Conservation (phyloP, 129 eudicot genomes). For the Smallanthus sonchifolius region DNA sequence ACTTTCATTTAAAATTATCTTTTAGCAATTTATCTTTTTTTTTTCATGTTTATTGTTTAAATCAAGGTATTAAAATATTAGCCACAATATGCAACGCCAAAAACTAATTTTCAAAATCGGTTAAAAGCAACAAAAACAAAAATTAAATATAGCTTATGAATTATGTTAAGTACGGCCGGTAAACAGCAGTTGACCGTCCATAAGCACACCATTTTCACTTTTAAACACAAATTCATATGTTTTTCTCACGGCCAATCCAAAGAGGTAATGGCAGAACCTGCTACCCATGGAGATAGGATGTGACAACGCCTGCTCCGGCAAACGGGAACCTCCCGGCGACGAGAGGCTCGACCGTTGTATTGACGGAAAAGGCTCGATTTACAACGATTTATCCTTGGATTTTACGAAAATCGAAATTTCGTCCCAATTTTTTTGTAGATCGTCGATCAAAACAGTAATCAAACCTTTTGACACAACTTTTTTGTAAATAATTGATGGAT, state of each 20-base stretch:
- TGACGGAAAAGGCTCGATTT: not conserved
- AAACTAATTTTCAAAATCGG: not conserved
- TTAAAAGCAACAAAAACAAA: conserved; percentile 1
- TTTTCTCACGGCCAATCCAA: conserved; percentile 33
- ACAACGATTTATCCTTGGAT: not conserved
- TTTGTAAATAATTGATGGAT: too few relatives aligned
- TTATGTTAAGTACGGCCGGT: conserved; percentile 20
- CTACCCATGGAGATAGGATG: conserved; percentile 31
- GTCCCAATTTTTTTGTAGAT: not conserved
- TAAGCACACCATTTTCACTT: conserved; percentile 15
- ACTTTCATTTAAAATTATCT: too few relatives aligned
- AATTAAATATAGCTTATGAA: conserved; percentile 22
- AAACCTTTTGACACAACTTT: too few relatives aligned
- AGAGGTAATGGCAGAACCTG: conserved; percentile 29
- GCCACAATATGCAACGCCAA: conserved; percentile 8
- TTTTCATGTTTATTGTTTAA: too few relatives aligned
- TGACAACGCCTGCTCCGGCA: conserved; percentile 16
- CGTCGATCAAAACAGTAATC: not conserved
- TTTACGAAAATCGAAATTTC: not conserved
- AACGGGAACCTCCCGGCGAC: not conserved
- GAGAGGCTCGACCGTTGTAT: conserved; percentile 2
- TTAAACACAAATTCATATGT: not conserved
- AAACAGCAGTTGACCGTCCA: conserved; percentile 34
- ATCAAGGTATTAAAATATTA: not conserved
- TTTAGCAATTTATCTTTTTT: too few relatives aligned